phyloP scores from a whole-genome alignment of 192 early-diverging fungal genomes.

The Backusella macrospora region DNA sequence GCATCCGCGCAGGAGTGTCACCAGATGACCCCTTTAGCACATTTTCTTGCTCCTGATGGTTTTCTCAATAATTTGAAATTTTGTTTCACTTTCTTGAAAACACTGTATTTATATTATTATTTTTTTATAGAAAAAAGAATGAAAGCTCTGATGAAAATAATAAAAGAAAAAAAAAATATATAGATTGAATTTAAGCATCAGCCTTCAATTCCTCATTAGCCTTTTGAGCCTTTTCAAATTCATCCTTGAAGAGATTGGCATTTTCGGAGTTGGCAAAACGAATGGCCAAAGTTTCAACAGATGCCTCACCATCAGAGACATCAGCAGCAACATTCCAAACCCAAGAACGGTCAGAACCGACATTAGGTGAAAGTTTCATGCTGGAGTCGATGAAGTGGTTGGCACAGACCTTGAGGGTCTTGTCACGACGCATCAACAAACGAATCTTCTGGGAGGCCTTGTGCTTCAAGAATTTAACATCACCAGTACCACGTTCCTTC shows the following conservation, averaged over 20 bases:
- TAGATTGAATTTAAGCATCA: constrained; percentile 11
- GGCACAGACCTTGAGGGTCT: constrained; percentile 98
- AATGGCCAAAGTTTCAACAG: constrained; percentile 88
- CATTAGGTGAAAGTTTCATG: constrained; percentile 91
- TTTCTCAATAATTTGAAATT: too few species aligned
- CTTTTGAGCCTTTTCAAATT: constrained; percentile 77
- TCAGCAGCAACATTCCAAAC: constrained; percentile 93
- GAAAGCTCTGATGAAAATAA: not conserved
- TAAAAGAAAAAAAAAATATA: not conserved
- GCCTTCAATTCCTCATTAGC: constrained; percentile 46
- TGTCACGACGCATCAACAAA: constrained; percentile 98
- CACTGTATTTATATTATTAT: not conserved
- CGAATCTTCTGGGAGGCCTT: constrained; percentile 88
- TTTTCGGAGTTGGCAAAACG: constrained; percentile 96
- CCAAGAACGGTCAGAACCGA: constrained; percentile 99
- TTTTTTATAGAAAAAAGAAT: not conserved
- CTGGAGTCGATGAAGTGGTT: constrained; percentile 92
- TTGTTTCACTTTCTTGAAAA: too few species aligned
- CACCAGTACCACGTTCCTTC: constrained; percentile 99
- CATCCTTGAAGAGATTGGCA: constrained; percentile 90
- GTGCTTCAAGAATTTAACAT: constrained; percentile 95
- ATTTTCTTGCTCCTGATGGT: too few species aligned
- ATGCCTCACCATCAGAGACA: constrained; percentile 86
- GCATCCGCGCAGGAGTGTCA: too few species aligned
- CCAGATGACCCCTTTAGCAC: too few species aligned